Evolutionary conservation across 352 stramenopile genomes (phyloP), one percentile per base, ranked within the genome.

Genomic region (Pythium rishiriense): DNA sequence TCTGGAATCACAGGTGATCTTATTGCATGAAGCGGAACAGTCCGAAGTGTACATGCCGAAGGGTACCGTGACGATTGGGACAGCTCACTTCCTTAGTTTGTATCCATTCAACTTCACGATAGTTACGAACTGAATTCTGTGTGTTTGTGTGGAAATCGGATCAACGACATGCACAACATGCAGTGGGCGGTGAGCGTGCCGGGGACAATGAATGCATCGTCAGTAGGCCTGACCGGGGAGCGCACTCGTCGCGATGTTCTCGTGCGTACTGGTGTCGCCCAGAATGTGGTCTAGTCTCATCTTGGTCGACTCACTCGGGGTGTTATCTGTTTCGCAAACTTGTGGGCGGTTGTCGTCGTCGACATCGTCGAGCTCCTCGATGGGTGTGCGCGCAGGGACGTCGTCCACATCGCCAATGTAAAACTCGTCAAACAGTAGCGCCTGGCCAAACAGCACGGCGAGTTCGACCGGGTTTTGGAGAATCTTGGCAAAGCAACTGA

Each of bases 401-500:
- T 58, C 50, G 50, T 31, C 29, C 8, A 47, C 2, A 8, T 61
- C 54, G 37, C 54, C 26, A 31, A 61, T 61, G 42, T 43, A 61
- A 29, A 52, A 61, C 54, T 61, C 54, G 21, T 54, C 55, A 22
- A 45, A 19, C 11, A 62, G 17, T 3, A 53, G 43, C 43, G 41
- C 43, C 28, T 62, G 26, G 43, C 33, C 26, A 21, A 64, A 57
- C 10, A 64, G 19, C 19, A 56, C 29, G 17, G 33, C 37, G 31
- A 49, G 31, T 4, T 56, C 47, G 21, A 37, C 10, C 4, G 45
- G 21, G 29, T 64, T 29, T 7, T 19, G 8, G 3, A 64, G 37
- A 14, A 64, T 24, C 31, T 64, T 50, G 12, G 47, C 45, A 35
- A 57, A 64, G 31, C 31, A 56, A 19, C 33, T 43, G 24, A 57